Evolutionary conservation across 192 early-diverging fungal species (phyloP), one percentile per base, ranked within the genome.

Genomic region (Phlyctochytrium planicorne): DNA sequence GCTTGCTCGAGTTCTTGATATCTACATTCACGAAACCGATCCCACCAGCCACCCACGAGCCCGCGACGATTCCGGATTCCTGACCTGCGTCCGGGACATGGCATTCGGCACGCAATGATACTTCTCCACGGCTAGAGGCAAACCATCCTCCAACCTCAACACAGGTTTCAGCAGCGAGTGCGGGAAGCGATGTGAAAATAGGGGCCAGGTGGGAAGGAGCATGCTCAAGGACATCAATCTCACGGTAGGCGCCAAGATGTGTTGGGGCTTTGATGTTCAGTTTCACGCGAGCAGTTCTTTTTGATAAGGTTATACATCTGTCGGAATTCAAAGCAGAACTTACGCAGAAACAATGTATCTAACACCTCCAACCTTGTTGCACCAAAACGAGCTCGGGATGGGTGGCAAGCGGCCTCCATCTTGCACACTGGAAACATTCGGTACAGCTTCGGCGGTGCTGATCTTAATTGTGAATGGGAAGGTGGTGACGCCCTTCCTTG

Each of bases 311-410:
- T n/a, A n/a, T n/a, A n/a, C n/a, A n/a, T n/a, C n/a, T n/a, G n/a
- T n/a, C n/a, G n/a, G 6, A 59, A 63, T 25, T 36, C 55, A 23
- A 37, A 4, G 20, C 25, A 23, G 14, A 50, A 35, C 59, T 65
- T 63, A 80, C 79, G 73, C 74, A 24, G 66, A 65, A 17, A 82
- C 33, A 63, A 84, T 56, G 62, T 84, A 84, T 35, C 80, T 53
- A 20, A 84, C 62, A 2, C 82, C 80, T 30, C 82, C 82, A 20
- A 65, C 40, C 27, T 70, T 53, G 20, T 27, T 31, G 35, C 68
- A 68, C 77, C 76, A 80, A 50, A 78, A 79, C 12, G 72, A 75
- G 40, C 72, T 68, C 24, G 82, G 82, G 2, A 84, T 66, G 16
- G 71, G 65, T 20, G n/a, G n/a, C 27, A 30, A 14, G 30, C 29